These are phyloP conservation scores for Xylaria arbuscula DNA, from an alignment of 2,329 filamentous ascomycete genomes.

Conservation along the genomic window DNA sequence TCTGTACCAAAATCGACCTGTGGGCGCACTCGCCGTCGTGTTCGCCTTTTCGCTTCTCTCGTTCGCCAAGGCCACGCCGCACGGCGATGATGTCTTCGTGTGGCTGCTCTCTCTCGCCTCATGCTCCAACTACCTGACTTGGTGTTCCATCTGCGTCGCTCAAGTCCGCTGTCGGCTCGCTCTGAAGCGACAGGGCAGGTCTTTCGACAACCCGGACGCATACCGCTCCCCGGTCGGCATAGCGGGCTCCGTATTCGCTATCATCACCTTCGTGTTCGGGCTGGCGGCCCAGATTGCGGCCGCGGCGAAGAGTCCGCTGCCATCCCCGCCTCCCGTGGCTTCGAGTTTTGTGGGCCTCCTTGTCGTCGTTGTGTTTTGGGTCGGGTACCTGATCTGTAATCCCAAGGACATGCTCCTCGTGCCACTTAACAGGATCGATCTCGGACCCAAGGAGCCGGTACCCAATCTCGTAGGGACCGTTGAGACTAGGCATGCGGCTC, in stretches of 20 bases:
- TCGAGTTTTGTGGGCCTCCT: slow-evolving; percentile 48
- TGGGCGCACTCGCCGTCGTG: slow-evolving; percentile 55
- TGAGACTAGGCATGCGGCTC: background rate
- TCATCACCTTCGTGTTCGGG: slow-evolving; percentile 47
- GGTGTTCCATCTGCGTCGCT: slow-evolving; percentile 59
- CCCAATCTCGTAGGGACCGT: background rate
- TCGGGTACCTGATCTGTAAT: slow-evolving; percentile 43
- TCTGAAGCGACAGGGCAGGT: slow-evolving; percentile 53
- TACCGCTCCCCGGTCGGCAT: slow-evolving; percentile 47
- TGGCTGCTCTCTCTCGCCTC: slow-evolving; percentile 61
- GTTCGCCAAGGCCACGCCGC: slow-evolving; percentile 55
- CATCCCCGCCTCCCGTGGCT: slow-evolving; percentile 37
- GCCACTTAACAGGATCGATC: slow-evolving; percentile 45
- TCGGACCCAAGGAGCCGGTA: slow-evolving; percentile 29
- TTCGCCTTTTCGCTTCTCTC: slow-evolving; percentile 56
- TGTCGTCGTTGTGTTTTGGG: slow-evolving; percentile 44
- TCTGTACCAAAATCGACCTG: slow-evolving; percentile 55
- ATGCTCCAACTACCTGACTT: slow-evolving; percentile 60
- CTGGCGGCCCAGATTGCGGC: slow-evolving; percentile 49
- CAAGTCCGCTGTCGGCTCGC: slow-evolving; percentile 60
- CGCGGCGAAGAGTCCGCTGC: slow-evolving; percentile 40
- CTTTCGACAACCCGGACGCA: slow-evolving; percentile 47
- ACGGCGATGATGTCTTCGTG: slow-evolving; percentile 55
- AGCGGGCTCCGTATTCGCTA: slow-evolving; percentile 48
- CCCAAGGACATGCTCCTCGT: slow-evolving; percentile 35